phyloP scores from a whole-genome alignment of 192 early-diverging fungal species.

The Gamsiella multidivaricata region DNA sequence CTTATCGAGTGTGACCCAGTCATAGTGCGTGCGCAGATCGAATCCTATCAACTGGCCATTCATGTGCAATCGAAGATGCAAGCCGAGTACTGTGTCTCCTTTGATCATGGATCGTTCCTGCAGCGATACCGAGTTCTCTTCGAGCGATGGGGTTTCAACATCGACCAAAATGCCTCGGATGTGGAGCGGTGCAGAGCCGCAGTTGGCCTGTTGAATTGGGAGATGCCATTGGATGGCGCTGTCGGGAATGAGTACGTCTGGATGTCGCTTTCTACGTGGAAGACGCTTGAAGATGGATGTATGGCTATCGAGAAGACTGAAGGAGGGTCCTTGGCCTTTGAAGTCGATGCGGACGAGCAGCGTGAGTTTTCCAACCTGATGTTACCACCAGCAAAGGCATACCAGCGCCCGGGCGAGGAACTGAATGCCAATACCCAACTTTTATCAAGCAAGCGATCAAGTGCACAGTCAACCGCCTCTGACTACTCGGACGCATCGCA shows the following conservation, averaged over 20 bases:
- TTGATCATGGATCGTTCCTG: conserved; percentile 77
- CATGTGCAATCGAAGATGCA: conserved; percentile 31
- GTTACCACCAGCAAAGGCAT: not conserved
- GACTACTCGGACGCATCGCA: conserved; percentile 26
- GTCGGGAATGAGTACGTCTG: conserved; percentile 71
- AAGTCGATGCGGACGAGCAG: conserved; percentile 49
- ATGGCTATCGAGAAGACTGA: conserved; percentile 71
- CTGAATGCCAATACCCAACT: conserved; percentile 28
- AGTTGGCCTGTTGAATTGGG: conserved; percentile 50
- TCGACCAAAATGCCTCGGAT: conserved; percentile 5
- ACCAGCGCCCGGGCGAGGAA: conserved; percentile 4
- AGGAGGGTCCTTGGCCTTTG: conserved; percentile 44
- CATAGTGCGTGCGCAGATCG: conserved; percentile 40
- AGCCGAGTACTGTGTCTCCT: conserved; percentile 72
- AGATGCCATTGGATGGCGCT: conserved; percentile 52
- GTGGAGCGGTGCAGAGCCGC: conserved; percentile 24
- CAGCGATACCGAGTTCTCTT: conserved; percentile 75
- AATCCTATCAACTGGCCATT: conserved; percentile 19
- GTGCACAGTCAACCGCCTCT: conserved; percentile 35
- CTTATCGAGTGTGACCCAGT: conserved; percentile 49
- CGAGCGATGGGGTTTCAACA: conserved; percentile 13
- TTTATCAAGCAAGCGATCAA: conserved; percentile 12
- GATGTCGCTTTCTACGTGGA: conserved; percentile 70
- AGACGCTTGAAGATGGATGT: conserved; percentile 69
- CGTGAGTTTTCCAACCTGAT: conserved; percentile 28